A percentile compares a stretch with the other conserved stretches of the same genome.
Conservation (phyloP, 2,329 filamentous ascomycete species). For the Furcasterigmium sp. region DNA sequence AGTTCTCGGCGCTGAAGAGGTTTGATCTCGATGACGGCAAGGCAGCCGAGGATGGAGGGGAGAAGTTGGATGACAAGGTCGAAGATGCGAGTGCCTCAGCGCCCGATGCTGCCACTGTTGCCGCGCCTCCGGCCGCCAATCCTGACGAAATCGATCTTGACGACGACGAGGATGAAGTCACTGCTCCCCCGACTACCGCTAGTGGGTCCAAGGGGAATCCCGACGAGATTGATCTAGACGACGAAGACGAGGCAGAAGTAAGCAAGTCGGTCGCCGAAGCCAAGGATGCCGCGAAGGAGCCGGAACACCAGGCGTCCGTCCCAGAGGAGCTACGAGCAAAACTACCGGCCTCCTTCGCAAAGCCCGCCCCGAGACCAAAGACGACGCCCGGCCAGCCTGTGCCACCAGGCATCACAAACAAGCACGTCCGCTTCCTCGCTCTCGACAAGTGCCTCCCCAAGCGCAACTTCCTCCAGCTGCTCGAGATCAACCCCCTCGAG, state of each 20-base stretch:
- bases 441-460: slow-evolving; percentile 85
- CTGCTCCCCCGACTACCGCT: background rate
- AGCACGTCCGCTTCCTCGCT: slow-evolving; percentile 75
- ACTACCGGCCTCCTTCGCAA: slow-evolving; percentile 70
- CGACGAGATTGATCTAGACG: slow-evolving; percentile 68
- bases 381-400: slow-evolving; percentile 54
- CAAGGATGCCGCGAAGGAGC: slow-evolving; percentile 3
- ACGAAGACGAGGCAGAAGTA: slow-evolving; percentile 36
- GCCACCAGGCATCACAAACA: slow-evolving; percentile 71
- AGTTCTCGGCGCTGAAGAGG: slow-evolving; percentile 67
- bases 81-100: background rate
- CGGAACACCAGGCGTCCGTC: slow-evolving; percentile 29
- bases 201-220: slow-evolving; percentile 39
- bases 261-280: slow-evolving; percentile 15
- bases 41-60: background rate
- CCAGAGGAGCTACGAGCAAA: slow-evolving; percentile 64
- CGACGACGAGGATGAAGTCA: slow-evolving; percentile 3
- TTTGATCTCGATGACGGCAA: slow-evolving; percentile 27
- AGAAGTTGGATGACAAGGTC: background rate
- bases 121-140: slow-evolving; percentile 5
- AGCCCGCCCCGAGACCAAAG: slow-evolving; percentile 25
- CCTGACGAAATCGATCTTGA: slow-evolving; percentile 13
- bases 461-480: slow-evolving; percentile 76
- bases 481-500: slow-evolving; percentile 48
- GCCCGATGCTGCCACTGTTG: too few species aligned